Evolutionary conservation across 1,284 basidiomycete species (phyloP), one percentile per base, ranked within the genome.

Genomic region (Austroboletus novae-zelandiae): DNA sequence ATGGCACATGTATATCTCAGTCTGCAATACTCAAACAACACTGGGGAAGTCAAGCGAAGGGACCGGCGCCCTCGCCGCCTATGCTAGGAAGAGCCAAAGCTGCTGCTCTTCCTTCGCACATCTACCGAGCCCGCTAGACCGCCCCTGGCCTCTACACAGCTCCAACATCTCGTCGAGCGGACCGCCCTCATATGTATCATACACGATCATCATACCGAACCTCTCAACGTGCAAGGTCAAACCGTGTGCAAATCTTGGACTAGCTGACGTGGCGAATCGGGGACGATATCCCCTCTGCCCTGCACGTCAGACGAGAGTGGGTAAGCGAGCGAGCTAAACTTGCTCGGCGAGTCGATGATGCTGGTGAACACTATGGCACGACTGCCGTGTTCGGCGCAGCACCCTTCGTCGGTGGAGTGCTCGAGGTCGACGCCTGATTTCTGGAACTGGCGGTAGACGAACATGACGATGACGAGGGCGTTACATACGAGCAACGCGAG

Each of bases 401-500:
- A 9, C 8, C 15, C 40, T 31, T 48, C 36, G 11, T 35, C 3
- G 15, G 23, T 5, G 2, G 29, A 25, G 6, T 25, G 1, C 4
- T 50, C 43, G 13, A 17, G 5, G 2, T 50, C 45, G 30, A 30
- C 10, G 3, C 0, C n/a, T 15, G 51, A 27, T 17, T 40, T 56
- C 2, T 14, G 60, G 17, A 11, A 49, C 15, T 53, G 11, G 34
- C 58, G 53, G 36, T 59, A 57, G 41, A 52, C 13, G 13, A 57
- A 42, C 3, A 17, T 61, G 29, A 52, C 47, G 36, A 65, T 40
- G 15, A 61, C 56, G 32, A 61, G 58, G 7, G 51, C 47, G 13
- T 61, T 56, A 45, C 60, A 61, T 5, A 65, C 47, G 23, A 61
- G 35, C 13, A 61, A 40, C 7, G 62, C 50, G 29, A 65, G 42